These are phyloP conservation scores for Pseudozyma pruni DNA, from an alignment of 1,284 basidiomycete species.

Conservation along the genomic window DNA sequence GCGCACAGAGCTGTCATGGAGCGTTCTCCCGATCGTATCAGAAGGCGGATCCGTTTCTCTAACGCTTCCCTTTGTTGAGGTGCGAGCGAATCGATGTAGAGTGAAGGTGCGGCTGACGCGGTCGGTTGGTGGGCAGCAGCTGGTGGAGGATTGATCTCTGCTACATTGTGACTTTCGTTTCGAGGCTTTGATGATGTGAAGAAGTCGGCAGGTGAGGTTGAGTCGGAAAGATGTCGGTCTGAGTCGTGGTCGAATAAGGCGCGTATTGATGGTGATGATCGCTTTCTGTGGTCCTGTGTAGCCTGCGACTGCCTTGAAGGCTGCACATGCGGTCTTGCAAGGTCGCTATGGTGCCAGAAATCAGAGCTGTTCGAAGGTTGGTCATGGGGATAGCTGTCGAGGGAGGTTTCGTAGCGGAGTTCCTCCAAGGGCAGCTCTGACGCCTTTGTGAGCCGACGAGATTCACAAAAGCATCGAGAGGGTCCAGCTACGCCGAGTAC, in stretches of 20 bases:
- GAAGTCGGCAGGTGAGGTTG: slow-evolving; percentile 11
- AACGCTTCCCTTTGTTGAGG: background rate
- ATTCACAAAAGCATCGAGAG: slow-evolving; percentile 43
- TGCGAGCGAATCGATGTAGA: slow-evolving; percentile 25
- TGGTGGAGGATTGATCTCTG: background rate
- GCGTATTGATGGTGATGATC: slow-evolving; percentile 4
- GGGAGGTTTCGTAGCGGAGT: slow-evolving; percentile 12
- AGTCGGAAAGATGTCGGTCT: background rate
- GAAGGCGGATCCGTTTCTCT: slow-evolving; percentile 7
- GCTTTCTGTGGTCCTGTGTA: background rate
- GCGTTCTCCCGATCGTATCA: slow-evolving; percentile 29
- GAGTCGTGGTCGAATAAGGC: background rate
- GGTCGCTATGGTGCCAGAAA: slow-evolving; percentile 15
- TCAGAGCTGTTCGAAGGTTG: background rate
- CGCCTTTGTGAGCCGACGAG: slow-evolving; percentile 13
- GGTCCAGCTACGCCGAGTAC: slow-evolving; percentile 28
- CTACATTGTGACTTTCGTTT: background rate
- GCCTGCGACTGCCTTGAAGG: background rate
- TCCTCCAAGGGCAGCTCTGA: slow-evolving; percentile 36
- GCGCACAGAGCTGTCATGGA: slow-evolving; percentile 22
- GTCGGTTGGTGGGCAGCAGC: background rate
- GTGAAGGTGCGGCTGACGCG: background rate
- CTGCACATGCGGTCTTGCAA: background rate
- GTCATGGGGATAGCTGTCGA: slow-evolving; percentile 20
- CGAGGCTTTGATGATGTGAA: slow-evolving; percentile 31